Percentiles rank a stretch among this genome's conserved stretches.
phyloP scores from a whole-genome alignment of 2,329 filamentous ascomycete species.

The Hymenoscyphus infarciens region DNA sequence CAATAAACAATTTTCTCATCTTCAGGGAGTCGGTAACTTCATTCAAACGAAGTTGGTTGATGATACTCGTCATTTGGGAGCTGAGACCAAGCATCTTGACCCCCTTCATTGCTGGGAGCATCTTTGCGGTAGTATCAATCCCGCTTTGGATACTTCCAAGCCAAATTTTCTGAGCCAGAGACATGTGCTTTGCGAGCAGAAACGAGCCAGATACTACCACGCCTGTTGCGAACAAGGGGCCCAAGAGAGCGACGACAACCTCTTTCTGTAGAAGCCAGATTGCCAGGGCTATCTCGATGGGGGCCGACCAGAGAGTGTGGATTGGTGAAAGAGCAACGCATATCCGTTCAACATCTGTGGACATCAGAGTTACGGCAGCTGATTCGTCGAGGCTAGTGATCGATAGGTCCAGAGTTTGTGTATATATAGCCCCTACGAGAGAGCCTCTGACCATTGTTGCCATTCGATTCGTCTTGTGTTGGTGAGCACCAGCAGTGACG shows the following conservation, averaged over 20 bases:
- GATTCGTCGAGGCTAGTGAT: slow-evolving; percentile 27
- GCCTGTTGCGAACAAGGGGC: background rate
- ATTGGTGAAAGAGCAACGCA: slow-evolving; percentile 28
- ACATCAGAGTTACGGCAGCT: slow-evolving; percentile 32
- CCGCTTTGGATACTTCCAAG: slow-evolving; percentile 23
- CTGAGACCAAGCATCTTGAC: slow-evolving; percentile 35
- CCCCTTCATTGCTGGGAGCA: slow-evolving; percentile 31
- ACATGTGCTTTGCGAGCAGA: slow-evolving; percentile 21
- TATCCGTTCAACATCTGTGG: slow-evolving; percentile 25
- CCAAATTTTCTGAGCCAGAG: slow-evolving; percentile 23
- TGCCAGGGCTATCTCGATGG: slow-evolving; percentile 9
- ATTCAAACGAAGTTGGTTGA: slow-evolving; percentile 36
- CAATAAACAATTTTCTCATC: slow-evolving; percentile 5
- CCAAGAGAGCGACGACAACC: slow-evolving; percentile 27
- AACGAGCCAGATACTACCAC: slow-evolving; percentile 14
- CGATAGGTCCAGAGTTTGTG: slow-evolving; percentile 28
- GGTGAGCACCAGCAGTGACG: slow-evolving; percentile 19
- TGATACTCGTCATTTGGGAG: slow-evolving; percentile 31
- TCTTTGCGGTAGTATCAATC: slow-evolving; percentile 24
- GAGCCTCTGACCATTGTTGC: slow-evolving; percentile 29
- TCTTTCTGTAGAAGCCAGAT: slow-evolving; percentile 14
- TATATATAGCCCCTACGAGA: slow-evolving; percentile 31
- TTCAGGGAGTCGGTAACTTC: slow-evolving; percentile 15
- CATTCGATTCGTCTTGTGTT: slow-evolving; percentile 27
- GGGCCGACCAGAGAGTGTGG: slow-evolving; percentile 25